Conservation (phyloP, 2,329 filamentous ascomycete genomes). For the Endothia cerciana region DNA sequence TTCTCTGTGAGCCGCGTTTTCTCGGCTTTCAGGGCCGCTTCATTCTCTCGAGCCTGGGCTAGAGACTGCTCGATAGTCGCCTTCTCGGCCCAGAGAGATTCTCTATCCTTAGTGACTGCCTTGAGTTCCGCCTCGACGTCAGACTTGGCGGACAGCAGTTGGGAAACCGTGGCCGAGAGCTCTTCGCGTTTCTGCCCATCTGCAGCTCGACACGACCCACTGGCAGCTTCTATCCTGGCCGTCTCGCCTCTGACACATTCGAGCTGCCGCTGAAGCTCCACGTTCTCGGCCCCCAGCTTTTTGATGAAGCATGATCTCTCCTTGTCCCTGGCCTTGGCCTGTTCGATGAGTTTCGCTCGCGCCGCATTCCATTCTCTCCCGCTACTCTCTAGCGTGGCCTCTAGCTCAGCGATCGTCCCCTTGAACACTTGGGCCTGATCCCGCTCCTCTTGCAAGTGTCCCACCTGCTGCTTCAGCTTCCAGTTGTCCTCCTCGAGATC, state of each 20-base stretch:
- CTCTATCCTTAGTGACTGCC: neutral
- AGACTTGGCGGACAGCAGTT: neutral
- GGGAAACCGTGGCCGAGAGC: neutral
- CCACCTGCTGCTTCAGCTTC: no score
- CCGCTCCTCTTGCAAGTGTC: no score
- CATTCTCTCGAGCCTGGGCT: neutral
- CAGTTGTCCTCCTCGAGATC: no score
- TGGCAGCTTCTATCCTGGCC: neutral
- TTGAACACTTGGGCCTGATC: no score
- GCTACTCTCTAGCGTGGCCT: no score
- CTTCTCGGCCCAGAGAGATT: neutral
- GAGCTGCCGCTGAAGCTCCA: neutral
- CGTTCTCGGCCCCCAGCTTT: neutral
- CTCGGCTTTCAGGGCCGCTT: neutral
- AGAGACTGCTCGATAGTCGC: neutral
- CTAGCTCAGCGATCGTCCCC: no score
- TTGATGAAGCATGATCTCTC: neutral
- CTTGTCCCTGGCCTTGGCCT: neutral
- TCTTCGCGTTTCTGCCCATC: neutral
- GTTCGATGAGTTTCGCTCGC: no score
- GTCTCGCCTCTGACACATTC: neutral
- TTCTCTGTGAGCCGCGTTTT: neutral
- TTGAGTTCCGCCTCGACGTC: neutral
- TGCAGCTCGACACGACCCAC: neutral
- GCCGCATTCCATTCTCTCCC: no score